A percentile compares a stretch with the other conserved stretches of the same genome.
phyloP scores from a whole-genome alignment of 2,329 filamentous ascomycete genomes.

The Cladophialophora chaetospira region DNA sequence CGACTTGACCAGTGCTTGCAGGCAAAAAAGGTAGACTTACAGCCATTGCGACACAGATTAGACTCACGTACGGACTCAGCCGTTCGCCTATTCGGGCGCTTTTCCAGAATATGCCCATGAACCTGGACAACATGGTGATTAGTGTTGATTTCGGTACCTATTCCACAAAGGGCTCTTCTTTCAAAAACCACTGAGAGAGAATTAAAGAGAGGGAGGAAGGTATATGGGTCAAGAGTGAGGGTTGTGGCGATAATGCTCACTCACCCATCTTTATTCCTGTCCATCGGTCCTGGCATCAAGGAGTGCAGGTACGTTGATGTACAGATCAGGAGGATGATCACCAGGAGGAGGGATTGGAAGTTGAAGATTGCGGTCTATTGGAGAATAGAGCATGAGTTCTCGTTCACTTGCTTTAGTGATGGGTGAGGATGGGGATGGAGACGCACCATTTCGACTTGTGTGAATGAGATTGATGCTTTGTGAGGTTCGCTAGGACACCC shows the following conservation, averaged over 20 bases:
- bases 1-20: too few relatives aligned
- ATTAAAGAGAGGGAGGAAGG: constrained; percentile 9
- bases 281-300: constrained; percentile 84
- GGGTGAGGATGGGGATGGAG: too few relatives aligned
- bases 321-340: constrained; percentile 93
- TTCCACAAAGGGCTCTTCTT: too few relatives aligned
- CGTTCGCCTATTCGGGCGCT: constrained; percentile 89
- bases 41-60: constrained; percentile 93
- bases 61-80: constrained; percentile 89
- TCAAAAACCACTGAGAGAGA: too few relatives aligned
- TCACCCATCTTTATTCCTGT: constrained; percentile 89
- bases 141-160: too few relatives aligned
- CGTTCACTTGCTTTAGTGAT: too few relatives aligned
- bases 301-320: constrained; percentile 92
- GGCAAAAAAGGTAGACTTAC: constrained; percentile 57
- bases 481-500: too few relatives aligned
- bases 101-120: constrained; percentile 93
- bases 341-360: constrained; percentile 93
- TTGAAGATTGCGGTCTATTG: constrained; percentile 92
- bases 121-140: constrained; percentile 47
- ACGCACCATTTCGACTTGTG: too few relatives aligned
- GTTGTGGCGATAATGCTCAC: background rate
- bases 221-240: background rate
- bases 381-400: background rate
- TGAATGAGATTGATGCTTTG: too few relatives aligned